Percentiles rank a stretch among this genome's conserved stretches.
Evolutionary conservation across 2,329 filamentous ascomycete species (phyloP).

Genomic region (Sclerotinia spermophila): DNA sequence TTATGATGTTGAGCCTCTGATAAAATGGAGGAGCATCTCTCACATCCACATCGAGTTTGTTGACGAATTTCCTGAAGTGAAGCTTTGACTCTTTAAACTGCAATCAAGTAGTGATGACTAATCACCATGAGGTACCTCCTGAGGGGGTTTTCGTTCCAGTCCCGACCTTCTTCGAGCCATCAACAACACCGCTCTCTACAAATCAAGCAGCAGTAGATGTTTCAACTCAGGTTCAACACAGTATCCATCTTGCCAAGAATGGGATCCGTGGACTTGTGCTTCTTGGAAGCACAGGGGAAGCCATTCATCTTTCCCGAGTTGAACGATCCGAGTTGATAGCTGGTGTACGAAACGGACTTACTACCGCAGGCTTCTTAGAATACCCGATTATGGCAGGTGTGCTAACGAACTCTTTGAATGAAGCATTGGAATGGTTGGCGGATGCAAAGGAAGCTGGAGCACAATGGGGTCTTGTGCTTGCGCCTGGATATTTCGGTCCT

Average conservation of each 20-base stretch:
- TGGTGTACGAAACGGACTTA: conserved; percentile 40
- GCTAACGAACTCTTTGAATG: conserved; percentile 52
- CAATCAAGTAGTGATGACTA: conserved; percentile 7
- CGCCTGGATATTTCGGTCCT: conserved; percentile 52
- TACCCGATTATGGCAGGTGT: conserved; percentile 57
- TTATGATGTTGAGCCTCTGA: neutral
- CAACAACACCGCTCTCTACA: conserved; percentile 18
- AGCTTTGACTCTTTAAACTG: neutral
- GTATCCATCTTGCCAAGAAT: conserved; percentile 53
- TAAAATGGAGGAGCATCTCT: neutral
- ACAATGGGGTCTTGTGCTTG: conserved; percentile 60
- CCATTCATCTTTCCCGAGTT: conserved; percentile 52
- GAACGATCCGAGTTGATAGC: conserved; percentile 43
- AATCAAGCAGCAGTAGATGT: conserved; percentile 46
- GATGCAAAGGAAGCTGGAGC: conserved; percentile 53
- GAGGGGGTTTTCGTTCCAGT: conserved; percentile 53
- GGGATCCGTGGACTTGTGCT: conserved; percentile 58
- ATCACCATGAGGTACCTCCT: conserved; percentile 9
- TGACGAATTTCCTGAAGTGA: neutral
- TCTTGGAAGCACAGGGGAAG: conserved; percentile 59
- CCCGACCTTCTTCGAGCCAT: conserved; percentile 53
- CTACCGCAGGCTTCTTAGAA: conserved; percentile 51
- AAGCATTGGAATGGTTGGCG: conserved; percentile 48
- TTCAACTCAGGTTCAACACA: conserved; percentile 52
- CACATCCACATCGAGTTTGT: neutral